Base-by-base conservation (phyloP, 2,329 filamentous ascomycete species). In the Xylaria sp. region DNA sequence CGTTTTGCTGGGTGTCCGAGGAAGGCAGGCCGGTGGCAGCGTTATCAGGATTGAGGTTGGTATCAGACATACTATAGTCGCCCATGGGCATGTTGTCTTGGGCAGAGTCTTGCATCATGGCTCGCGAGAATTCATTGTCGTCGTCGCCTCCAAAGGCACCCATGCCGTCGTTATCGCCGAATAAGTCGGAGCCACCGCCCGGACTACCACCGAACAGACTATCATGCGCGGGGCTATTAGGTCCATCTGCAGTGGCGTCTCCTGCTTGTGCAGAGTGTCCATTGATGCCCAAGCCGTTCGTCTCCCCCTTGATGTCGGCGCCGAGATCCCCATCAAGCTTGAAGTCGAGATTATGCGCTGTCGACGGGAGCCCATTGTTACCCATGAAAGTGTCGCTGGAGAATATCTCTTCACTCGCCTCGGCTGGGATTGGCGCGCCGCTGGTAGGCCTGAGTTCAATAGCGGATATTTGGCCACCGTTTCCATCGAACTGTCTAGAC, bases 391-490 rank as follows among this genome's bases (percentile, higher is more conserved):
- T 97, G 6, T 89, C 90, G 72, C 89, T 92, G 1, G 81, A 82
- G 1, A 83, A 70, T 23, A 82, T 78, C 65, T 93, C 87, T 69
- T 89, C 86, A 46, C 83, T 84, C 0, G 90, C 90, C 69, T 92
- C 92, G 63, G 90, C 88, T 0, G 94, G 94, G 1, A 98, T 88
- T 0, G 92, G 90, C 0, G 93, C 81, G 39, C 89, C 91, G 28
- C 90, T 94, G 63, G 91, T 85, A 1, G 96, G 95, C 2, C 96
- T 88, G 66, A 94, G 87, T 80, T 98, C 94, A 50, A 99, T 90
- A 1, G 93, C 90, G 1, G 93, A 96, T 68, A 98, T 94, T 78
- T 99, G 96, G 6, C 92, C 86, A 15, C 91, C 92, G 63, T 87
- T 93, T 1, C 92, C 91, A 56, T 91, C 90, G 76, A 96, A 99